Base-by-base conservation (phyloP, 2,329 filamentous ascomycete species). In the Gremmenia infestans region DNA sequence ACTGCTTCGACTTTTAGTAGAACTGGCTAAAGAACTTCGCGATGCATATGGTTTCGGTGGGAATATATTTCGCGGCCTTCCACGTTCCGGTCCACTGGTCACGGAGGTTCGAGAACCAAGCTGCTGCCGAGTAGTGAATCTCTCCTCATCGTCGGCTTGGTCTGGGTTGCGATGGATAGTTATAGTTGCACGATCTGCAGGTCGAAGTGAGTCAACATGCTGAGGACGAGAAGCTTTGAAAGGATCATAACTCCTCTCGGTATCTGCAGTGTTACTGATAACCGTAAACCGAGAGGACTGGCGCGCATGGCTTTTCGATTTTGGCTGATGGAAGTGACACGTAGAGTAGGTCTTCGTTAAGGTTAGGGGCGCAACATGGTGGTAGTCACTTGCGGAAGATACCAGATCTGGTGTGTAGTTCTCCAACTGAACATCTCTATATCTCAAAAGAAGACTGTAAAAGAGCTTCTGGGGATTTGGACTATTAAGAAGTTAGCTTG, bases 391-490 rank as follows among this genome's bases (percentile, higher is more conserved):
- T 54, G 87, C 81, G 0, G 93, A 96, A 68, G 94, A 88, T n/a
- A 83, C 83, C 54, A 97, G 76, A 22, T 88, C 82, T 32, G 86
- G 85, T 57, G 87, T 87, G 68, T 94, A 97, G 67, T 96, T 89
- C 69, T 97, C 92, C 1, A 96, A 73, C 63, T 94, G 87, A 60
- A 90, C 85, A 61, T 96, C 86, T 46, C 89, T 83, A 70, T 96
- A 95, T 70, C 87, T 88, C 61, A 87, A 74, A 7, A 99, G 80
- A 19, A 95, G 81, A 72, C 85, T 88, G 72, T 97, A 99, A 72
- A 97, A 97, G 63, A 93, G 81, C 68, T 96, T 96, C 69, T 97
- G 91, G 54, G 96, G 90, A 61, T 96, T 97, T 4, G 82, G 78
- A 61, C 88, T 93, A 57, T 55, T 17, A 9, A 39, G 8, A n/a